Evolutionary conservation across 2,329 filamentous ascomycete species (phyloP).

Genomic region (Alternaria brassicae): DNA sequence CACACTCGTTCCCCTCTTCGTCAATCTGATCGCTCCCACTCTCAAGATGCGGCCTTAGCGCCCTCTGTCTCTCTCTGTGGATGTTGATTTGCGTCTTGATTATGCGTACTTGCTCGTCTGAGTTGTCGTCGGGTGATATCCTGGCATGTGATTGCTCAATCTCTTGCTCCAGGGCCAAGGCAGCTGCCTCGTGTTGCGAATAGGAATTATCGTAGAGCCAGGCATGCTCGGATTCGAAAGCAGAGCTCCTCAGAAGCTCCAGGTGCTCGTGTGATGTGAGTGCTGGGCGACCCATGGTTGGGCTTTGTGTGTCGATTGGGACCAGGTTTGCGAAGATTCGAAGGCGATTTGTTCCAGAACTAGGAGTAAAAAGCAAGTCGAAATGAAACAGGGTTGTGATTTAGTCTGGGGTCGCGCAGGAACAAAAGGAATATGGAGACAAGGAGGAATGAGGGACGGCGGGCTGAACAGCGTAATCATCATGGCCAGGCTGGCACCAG

Average conservation of each 20-base stretch:
- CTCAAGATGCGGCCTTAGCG: constrained; percentile 46
- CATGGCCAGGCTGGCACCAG: constrained; percentile 16
- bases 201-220: constrained; percentile 49
- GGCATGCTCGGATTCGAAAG: constrained; percentile 49
- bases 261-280: constrained; percentile 41
- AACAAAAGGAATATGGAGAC: constrained; percentile 15
- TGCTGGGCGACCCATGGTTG: constrained; percentile 35
- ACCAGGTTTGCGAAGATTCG: not conserved
- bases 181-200: constrained; percentile 46
- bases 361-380: constrained; percentile 2
- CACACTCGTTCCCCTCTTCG: constrained; percentile 47
- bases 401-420: constrained; percentile 1
- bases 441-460: constrained; percentile 15
- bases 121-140: constrained; percentile 48
- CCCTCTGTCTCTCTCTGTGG: constrained; percentile 45
- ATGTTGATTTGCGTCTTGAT: constrained; percentile 47
- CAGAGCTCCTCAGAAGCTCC: constrained; percentile 46
- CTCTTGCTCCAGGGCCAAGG: constrained; percentile 43
- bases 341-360: constrained; percentile 3
- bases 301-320: constrained; percentile 10
- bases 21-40: constrained; percentile 47
- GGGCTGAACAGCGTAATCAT: constrained; percentile 20
- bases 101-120: constrained; percentile 45
- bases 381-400: constrained; percentile 5
- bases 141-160: constrained; percentile 42